Evolutionary conservation across 352 stramenopile genomes (phyloP).

Genomic region (Phytophthora pisi): DNA sequence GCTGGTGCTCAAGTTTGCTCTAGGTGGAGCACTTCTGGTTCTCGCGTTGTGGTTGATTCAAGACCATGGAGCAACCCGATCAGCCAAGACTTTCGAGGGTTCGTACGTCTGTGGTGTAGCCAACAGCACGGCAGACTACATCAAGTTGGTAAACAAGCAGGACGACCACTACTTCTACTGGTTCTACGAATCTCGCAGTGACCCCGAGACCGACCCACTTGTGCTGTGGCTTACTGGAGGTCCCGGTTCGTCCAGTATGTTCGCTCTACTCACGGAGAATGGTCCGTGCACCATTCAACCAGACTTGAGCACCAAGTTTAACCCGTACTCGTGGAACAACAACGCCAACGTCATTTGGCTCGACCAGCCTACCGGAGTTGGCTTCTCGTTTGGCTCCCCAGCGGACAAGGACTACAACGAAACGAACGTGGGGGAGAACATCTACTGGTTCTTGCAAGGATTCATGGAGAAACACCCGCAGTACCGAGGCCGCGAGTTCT

Average conservation of each 20-base stretch:
- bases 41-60: constrained; percentile 31
- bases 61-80: constrained; percentile 11
- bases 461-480: constrained; percentile 49
- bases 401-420: constrained; percentile 47
- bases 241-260: constrained; percentile 51
- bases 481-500: constrained; percentile 50
- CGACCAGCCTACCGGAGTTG: constrained; percentile 53
- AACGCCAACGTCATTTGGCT: constrained; percentile 65
- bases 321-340: constrained; percentile 57
- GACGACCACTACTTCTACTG: constrained; percentile 71
- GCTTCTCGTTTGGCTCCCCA: constrained; percentile 45
- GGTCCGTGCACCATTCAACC: constrained; percentile 48
- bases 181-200: constrained; percentile 54
- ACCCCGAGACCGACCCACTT: constrained; percentile 61
- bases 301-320: constrained; percentile 42
- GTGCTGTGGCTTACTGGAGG: constrained; percentile 68
- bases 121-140: constrained; percentile 54
- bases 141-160: constrained; percentile 47
- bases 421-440: constrained; percentile 47
- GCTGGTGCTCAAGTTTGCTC: constrained; percentile 20
- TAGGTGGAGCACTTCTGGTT: constrained; percentile 18
- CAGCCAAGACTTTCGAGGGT: background rate
- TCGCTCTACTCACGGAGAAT: constrained; percentile 55
- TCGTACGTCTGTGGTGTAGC: constrained; percentile 22
- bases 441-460: constrained; percentile 53